These are phyloP conservation scores for Silene vulgaris DNA, from an alignment of 179 eudicot species.

Conservation along the genomic window DNA sequence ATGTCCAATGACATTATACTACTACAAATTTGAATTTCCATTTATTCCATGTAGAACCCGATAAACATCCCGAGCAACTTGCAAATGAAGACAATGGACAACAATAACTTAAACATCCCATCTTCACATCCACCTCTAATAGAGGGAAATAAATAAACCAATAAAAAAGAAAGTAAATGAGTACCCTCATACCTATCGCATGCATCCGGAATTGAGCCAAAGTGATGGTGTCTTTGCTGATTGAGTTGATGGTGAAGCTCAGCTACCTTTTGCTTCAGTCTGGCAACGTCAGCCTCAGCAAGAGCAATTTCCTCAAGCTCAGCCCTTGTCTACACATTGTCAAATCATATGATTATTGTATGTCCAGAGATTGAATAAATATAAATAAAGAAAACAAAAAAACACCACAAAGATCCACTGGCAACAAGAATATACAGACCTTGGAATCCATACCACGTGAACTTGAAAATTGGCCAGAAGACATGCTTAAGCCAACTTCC, in stretches of 20 bases:
- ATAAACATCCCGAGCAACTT: background rate
- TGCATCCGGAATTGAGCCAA: conserved; percentile 68
- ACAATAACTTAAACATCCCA: background rate
- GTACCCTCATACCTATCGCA: conserved; percentile 44
- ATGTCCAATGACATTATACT: background rate
- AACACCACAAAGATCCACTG: background rate
- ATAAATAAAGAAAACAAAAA: background rate
- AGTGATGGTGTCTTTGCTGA: conserved; percentile 93
- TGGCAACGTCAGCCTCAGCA: conserved; percentile 97
- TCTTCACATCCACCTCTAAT: background rate
- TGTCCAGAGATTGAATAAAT: background rate
- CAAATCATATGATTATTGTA: conserved; percentile 19
- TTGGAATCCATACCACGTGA: conserved; percentile 93
- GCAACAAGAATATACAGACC: conserved; percentile 37
- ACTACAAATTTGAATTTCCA: conserved; percentile 2
- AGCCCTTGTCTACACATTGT: conserved; percentile 72
- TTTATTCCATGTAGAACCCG: background rate
- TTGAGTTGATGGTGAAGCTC: conserved; percentile 92
- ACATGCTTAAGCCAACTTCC: conserved; percentile 98
- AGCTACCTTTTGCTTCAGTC: conserved; percentile 94
- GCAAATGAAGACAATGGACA: background rate
- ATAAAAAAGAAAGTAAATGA: background rate
- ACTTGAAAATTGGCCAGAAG: conserved; percentile 72
- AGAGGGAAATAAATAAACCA: background rate
- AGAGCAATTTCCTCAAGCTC: conserved; percentile 99